Percentiles rank a stretch among this genome's conserved stretches.
phyloP scores from a whole-genome alignment of 2,329 filamentous ascomycete species.

The Ophidiomyces ophidiicola region DNA sequence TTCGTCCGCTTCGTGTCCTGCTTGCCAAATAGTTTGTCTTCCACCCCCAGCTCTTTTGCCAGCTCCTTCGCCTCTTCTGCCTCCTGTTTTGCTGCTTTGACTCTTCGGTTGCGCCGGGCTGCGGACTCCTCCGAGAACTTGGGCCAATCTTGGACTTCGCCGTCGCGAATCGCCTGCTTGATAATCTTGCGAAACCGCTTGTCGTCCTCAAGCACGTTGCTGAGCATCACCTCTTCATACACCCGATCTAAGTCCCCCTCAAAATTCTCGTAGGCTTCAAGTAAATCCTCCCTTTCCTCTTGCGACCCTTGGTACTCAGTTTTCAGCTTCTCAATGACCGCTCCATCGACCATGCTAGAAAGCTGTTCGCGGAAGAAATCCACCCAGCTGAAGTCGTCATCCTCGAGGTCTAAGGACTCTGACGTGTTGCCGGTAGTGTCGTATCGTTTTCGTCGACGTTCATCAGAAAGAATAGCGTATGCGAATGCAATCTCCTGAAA shows the following conservation, averaged over 20 bases:
- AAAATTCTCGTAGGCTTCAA: conserved; percentile 59
- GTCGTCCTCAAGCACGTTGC: conserved; percentile 71
- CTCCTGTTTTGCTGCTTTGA: conserved; percentile 54
- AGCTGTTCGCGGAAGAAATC: conserved; percentile 82
- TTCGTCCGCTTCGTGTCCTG: conserved; percentile 27
- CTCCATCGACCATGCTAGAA: conserved; percentile 58
- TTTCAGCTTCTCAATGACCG: conserved; percentile 64
- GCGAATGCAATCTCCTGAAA: conserved; percentile 92
- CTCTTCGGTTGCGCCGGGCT: conserved; percentile 47
- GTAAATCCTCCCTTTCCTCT: conserved; percentile 67
- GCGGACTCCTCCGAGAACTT: conserved; percentile 64
- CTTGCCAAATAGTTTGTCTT: conserved; percentile 54
- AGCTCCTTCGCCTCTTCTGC: conserved; percentile 60
- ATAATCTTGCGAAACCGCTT: conserved; percentile 71
- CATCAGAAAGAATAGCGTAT: conserved; percentile 82
- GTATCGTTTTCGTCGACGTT: conserved; percentile 68
- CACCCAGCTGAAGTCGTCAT: conserved; percentile 76
- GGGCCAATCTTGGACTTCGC: conserved; percentile 53
- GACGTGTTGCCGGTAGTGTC: conserved; percentile 81
- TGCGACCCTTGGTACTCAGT: conserved; percentile 70
- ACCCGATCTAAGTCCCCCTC: conserved; percentile 65
- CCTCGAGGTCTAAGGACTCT: conserved; percentile 57
- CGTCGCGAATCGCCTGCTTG: conserved; percentile 60
- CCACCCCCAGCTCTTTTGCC: conserved; percentile 61
- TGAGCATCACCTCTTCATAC: conserved; percentile 78